Conservation (phyloP, 371 early-diverging fungal species). For the Conidiobolus incongruus region DNA sequence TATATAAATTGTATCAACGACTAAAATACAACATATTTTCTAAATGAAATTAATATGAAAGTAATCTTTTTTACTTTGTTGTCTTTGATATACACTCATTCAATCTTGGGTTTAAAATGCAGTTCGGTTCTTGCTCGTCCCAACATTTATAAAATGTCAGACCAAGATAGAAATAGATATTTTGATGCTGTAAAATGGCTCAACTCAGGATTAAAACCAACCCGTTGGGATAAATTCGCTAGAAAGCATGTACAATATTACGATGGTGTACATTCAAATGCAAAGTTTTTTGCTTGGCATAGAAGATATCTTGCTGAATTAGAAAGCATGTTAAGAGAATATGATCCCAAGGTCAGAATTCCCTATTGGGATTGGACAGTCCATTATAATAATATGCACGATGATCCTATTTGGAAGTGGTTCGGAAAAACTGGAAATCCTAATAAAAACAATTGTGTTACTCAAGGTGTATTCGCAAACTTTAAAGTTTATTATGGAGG, state of each 20-base stretch:
- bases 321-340: constrained; percentile 10
- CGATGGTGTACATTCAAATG: not conserved
- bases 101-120: no score
- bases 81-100: no score
- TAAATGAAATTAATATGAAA: no score
- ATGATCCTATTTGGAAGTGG: not conserved
- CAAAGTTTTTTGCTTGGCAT: constrained; percentile 17
- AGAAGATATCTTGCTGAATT: constrained; percentile 9
- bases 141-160: no score
- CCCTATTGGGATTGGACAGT: constrained; percentile 31
- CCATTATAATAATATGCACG: not conserved
- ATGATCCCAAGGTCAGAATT: constrained; percentile 15
- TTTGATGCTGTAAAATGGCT: not conserved
- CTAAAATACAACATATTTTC: no score
- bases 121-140: no score
- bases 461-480: not conserved
- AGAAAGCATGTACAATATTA: not conserved
- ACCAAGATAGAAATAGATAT: not conserved
- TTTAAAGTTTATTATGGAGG: constrained; percentile 1
- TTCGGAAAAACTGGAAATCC: not conserved
- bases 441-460: not conserved
- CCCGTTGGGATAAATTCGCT: not conserved
- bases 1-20: no score
- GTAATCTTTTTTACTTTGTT: no score
- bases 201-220: not conserved